Base-by-base conservation (phyloP, 2,329 filamentous ascomycete genomes). In the Pseudogymnoascus sp. region DNA sequence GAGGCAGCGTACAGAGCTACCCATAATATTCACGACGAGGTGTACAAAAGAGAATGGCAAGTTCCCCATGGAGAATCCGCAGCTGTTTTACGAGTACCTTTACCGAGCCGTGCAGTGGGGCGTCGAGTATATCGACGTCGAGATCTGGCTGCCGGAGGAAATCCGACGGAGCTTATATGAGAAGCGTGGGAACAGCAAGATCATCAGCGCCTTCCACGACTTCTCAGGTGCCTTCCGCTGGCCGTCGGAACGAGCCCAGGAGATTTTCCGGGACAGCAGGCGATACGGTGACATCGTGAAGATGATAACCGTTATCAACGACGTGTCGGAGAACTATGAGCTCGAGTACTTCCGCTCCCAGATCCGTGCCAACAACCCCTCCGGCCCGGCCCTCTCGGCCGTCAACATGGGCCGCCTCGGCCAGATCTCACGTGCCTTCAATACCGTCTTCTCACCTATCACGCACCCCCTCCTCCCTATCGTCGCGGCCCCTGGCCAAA, bases 121-220 rank as follows among this genome's bases (percentile, higher is more conserved):
- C 1, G 88, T 91, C 63, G 90, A 95, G 73, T 96, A 95, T 71
- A 87, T 95, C 64, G 90, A 96, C 69, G 90, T 95, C 60, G 90
- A 95, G 76, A 76, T 95, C 39, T 94, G 90, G 89, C 80, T 95
- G 37, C 90, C 90, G 0, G 89, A 92, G 71, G 78, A 83, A 5
- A 89, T 95, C 61, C 81, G 90, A 64, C 79, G 79, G 64, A 81
- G 78, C 63, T 75, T 95, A 8, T 87, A 84, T 60, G 83, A 88
- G 66, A 80, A 83, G 60, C 87, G 87, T 66, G 90, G 90, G 1
- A 89, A 85, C 74, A 93, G 88, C 69, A 88, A 87, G 66, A 91
- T 96, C 73, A 92, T 95, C 78, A 93, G 90, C n/a, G 90, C 91
- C 10, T 94, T 93, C 69, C 91, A 95, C 72, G 90, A 94, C 75